A percentile compares a stretch with the other conserved stretches of the same genome.
Evolutionary conservation across 2,329 filamentous ascomycete genomes (phyloP).

Genomic region (Colletotrichum coccodes): DNA sequence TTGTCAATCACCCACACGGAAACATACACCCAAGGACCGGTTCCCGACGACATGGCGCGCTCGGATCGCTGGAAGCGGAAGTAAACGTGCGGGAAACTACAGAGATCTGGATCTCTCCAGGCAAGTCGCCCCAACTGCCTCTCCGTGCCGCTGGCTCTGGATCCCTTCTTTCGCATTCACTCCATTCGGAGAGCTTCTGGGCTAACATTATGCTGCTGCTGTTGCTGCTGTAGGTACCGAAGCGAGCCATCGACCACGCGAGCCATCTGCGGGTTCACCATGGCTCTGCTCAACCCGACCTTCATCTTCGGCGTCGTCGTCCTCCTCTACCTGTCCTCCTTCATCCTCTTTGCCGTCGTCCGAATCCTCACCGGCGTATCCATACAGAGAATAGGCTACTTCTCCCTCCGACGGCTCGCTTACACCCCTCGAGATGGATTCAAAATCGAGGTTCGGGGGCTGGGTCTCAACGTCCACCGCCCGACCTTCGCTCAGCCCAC

Average conservation of each 20-base stretch:
- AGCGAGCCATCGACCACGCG: slow-evolving; percentile 13
- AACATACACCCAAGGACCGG: slow-evolving; percentile 9
- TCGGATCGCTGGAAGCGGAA: slow-evolving; percentile 31
- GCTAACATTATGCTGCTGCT: slow-evolving; percentile 7
- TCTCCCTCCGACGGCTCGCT: slow-evolving; percentile 89
- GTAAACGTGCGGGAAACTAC: slow-evolving; percentile 31
- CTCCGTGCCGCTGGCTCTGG: background rate
- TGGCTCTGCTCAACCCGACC: slow-evolving; percentile 78
- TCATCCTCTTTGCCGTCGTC: slow-evolving; percentile 91
- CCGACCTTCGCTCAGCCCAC: slow-evolving; percentile 98
- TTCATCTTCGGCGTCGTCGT: slow-evolving; percentile 89
- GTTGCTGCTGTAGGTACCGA: slow-evolving; percentile 25
- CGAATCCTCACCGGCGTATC: slow-evolving; percentile 94
- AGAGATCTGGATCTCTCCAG: slow-evolving; percentile 30
- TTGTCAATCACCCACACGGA: background rate
- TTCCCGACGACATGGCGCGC: slow-evolving; percentile 31
- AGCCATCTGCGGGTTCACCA: slow-evolving; percentile 45
- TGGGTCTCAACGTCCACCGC: slow-evolving; percentile 88
- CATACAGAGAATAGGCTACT: slow-evolving; percentile 93
- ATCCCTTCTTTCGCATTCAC: background rate
- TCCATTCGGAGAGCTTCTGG: background rate
- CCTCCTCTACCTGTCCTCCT: slow-evolving; percentile 88
- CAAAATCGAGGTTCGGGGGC: slow-evolving; percentile 86
- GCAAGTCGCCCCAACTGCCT: slow-evolving; percentile 1
- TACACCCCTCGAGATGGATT: slow-evolving; percentile 91